phyloP scores from a whole-genome alignment of 345 rosid genomes.

The Heritiera littoralis region DNA sequence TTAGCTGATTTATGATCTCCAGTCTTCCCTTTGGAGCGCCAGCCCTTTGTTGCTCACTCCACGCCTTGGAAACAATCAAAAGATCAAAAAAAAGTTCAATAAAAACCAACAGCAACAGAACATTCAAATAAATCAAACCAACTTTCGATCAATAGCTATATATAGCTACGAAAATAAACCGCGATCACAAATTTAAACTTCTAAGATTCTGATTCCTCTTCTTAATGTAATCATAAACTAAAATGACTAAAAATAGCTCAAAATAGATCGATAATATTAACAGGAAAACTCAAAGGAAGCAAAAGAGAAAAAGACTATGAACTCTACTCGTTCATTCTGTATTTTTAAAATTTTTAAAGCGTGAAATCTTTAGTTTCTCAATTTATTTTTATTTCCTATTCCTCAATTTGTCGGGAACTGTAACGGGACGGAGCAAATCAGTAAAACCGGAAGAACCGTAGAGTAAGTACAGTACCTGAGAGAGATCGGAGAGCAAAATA shows the following conservation, averaged over 20 bases:
- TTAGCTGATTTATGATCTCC: constrained; percentile 58
- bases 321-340: background rate
- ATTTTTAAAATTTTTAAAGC: background rate
- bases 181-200: background rate
- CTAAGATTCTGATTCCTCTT: background rate
- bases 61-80: constrained; percentile 44
- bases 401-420: background rate
- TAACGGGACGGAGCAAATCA: background rate
- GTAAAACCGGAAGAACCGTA: background rate
- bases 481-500: constrained; percentile 80
- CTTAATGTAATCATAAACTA: background rate
- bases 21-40: constrained; percentile 67
- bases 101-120: background rate
- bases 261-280: background rate
- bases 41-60: constrained; percentile 70
- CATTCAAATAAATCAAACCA: background rate
- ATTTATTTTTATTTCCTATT: background rate
- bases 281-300: background rate
- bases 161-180: background rate
- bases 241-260: background rate
- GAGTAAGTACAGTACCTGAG: constrained; percentile 48
- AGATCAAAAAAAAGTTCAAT: too few relatives aligned
- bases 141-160: background rate
- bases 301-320: background rate
- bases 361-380: background rate